A percentile compares a stretch with the other conserved stretches of the same genome.
Conservation (phyloP, 1,284 basidiomycete species). For the Porodaedalea pini region DNA sequence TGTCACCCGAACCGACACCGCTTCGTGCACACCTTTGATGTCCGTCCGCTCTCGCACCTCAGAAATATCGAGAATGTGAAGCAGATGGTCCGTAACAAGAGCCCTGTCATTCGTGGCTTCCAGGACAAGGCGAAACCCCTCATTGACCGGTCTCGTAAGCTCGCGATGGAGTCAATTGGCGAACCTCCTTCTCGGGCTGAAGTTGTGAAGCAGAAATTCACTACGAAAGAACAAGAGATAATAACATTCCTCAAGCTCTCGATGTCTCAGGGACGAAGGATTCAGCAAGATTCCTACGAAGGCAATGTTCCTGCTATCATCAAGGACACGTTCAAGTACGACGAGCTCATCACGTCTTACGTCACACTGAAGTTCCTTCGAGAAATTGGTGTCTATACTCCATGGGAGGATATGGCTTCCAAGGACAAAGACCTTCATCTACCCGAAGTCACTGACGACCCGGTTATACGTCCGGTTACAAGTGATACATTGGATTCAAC, state of each 20-base stretch:
- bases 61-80: conserved; percentile 52
- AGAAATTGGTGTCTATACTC: conserved; percentile 67
- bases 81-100: conserved; percentile 45
- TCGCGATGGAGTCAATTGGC: conserved; percentile 27
- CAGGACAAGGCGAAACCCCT: conserved; percentile 50
- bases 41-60: conserved; percentile 66
- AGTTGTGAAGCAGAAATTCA: conserved; percentile 25
- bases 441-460: conserved; percentile 7
- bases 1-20: conserved; percentile 57
- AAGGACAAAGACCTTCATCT: conserved; percentile 26
- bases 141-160: conserved; percentile 35
- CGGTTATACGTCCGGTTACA: neutral
- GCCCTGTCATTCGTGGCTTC: conserved; percentile 53
- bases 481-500: neutral
- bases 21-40: conserved; percentile 55
- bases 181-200: conserved; percentile 32
- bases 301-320: conserved; percentile 56
- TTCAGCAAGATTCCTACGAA: conserved; percentile 64
- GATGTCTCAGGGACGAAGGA: conserved; percentile 53
- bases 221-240: conserved; percentile 56
- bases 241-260: conserved; percentile 65
- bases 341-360: conserved; percentile 35
- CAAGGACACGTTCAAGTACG: conserved; percentile 49
- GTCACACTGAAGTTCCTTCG: conserved; percentile 46
- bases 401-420: conserved; percentile 66